Evolutionary conservation across 805 yeast species (phyloP), one percentile per base, ranked within the genome.

Genomic region (Nakazawaea sp.): DNA sequence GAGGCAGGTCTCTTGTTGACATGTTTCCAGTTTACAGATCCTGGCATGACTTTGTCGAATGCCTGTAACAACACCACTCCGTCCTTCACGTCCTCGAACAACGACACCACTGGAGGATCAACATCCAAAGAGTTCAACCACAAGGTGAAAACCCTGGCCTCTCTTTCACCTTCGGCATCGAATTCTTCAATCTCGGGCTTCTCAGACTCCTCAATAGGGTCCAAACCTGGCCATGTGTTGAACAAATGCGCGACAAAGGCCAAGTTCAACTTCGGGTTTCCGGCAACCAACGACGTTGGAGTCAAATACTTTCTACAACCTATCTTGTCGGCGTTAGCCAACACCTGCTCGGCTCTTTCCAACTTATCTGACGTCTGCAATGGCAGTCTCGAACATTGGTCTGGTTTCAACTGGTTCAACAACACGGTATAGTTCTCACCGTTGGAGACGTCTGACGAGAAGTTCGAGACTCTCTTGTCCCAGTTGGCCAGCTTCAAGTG

Each of bases 151-250:
- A 92, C 98, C 60, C 98, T 77, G 3, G 98, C 98, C 66, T 92
- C 98, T 65, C 98, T 84, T 65, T 92, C 98, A 45, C 98, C 98
- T 64, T 92, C 98, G 18, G 98, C 98, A 58, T 92, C 98, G 53
- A 92, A 92, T 49, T 87, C 97, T 66, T 92, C 98, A 49, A 92
- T 86, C 56, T 89, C 97, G 20, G 92, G 85, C 50, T 79, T 82
- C 59, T 90, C 97, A 41, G 66, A 70, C 62, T 89, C 97, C 54
- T 86, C 94, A 46, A 90, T 75, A 41, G 97, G 97, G 43, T 89
- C 97, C 46, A 92, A 72, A 34, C 98, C 97, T 33, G 98, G 98
- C 56, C 86, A 79, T 5, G 96, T 90, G 66, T 92, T 92, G 72
- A 92, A 92, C 56, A 92, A 68, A 58, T 92, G 95, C 30, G 98